Percentiles rank a stretch among this genome's conserved stretches.
Evolutionary conservation across 73 alveolate genomes (phyloP).

Genomic region (Stentor roeselii): DNA sequence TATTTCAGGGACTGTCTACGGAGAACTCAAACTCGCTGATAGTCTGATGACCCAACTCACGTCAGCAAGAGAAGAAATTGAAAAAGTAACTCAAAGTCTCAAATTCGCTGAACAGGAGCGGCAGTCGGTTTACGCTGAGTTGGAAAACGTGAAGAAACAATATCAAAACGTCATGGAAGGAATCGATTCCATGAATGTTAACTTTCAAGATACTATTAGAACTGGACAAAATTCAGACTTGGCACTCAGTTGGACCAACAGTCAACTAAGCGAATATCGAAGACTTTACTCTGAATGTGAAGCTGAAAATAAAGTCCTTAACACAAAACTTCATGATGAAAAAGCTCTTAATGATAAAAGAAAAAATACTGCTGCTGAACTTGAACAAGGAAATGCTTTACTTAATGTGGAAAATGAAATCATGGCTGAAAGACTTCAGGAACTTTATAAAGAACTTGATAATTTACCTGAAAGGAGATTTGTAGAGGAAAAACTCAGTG

Average conservation of each 20-base stretch:
- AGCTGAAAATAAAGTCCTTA: conserved; percentile 19
- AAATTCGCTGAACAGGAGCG: conserved; percentile 15
- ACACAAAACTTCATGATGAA: conserved; percentile 34
- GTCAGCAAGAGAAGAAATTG: conserved; percentile 11
- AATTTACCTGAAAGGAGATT: conserved; percentile 38
- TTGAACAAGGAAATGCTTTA: conserved; percentile 44
- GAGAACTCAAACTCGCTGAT: conserved; percentile 59
- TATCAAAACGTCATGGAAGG: background rate
- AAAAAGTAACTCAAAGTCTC: background rate
- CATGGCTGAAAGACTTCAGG: conserved; percentile 49
- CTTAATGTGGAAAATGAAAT: conserved; percentile 57
- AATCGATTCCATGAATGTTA: background rate
- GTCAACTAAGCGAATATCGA: background rate
- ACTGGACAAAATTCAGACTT: background rate
- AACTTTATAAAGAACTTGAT: conserved; percentile 42
- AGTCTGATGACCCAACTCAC: conserved; percentile 28
- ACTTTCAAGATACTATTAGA: background rate
- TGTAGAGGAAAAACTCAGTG: conserved; percentile 28
- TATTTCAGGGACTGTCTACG: conserved; percentile 43
- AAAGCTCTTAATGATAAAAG: conserved; percentile 51
- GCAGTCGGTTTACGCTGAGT: conserved; percentile 14
- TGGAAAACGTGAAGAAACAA: conserved; percentile 18
- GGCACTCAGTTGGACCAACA: background rate
- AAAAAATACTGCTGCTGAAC: conserved; percentile 44
- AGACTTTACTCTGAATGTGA: background rate